Conservation (phyloP, 192 early-diverging fungal species). For the Allomyces javanicus region DNA sequence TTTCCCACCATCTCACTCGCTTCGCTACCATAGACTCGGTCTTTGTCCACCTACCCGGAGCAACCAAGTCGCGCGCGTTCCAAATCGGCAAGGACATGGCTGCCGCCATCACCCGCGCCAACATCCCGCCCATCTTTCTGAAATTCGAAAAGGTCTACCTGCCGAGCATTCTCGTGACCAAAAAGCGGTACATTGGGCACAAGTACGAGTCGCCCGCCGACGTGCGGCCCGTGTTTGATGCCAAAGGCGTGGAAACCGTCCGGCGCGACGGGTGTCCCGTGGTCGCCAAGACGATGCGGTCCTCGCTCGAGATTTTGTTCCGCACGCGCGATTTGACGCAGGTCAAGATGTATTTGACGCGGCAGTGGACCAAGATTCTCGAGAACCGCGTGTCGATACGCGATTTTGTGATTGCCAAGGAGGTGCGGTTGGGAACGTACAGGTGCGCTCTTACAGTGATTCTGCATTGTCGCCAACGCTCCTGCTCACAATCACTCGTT, state of each 20-base stretch:
- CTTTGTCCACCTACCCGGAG: conserved; percentile 25
- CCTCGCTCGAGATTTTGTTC: conserved; percentile 60
- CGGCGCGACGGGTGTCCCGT: conserved; percentile 67
- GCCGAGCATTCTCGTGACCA: conserved; percentile 70
- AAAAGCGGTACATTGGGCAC: conserved; percentile 85
- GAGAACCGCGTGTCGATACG: conserved; percentile 37
- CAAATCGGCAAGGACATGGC: conserved; percentile 66
- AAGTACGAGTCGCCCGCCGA: conserved; percentile 48
- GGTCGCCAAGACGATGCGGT: conserved; percentile 58
- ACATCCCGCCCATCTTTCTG: conserved; percentile 66
- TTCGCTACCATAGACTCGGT: background rate
- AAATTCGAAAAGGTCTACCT: conserved; percentile 93
- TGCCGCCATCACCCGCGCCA: conserved; percentile 42
- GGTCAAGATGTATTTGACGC: conserved; percentile 51
- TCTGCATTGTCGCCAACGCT: background rate
- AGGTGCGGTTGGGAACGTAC: conserved; percentile 61
- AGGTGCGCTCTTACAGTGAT: conserved; percentile 14
- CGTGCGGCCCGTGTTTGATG: conserved; percentile 60
- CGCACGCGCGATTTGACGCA: conserved; percentile 54
- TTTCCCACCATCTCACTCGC: too few species aligned
- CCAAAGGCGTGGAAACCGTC: conserved; percentile 90
- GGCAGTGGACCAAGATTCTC: conserved; percentile 54
- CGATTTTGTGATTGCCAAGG: conserved; percentile 80
- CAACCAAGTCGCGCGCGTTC: conserved; percentile 51
- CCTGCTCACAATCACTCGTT: background rate